phyloP scores from a whole-genome alignment of 352 stramenopile species.

The Phytopythium helicoides region DNA sequence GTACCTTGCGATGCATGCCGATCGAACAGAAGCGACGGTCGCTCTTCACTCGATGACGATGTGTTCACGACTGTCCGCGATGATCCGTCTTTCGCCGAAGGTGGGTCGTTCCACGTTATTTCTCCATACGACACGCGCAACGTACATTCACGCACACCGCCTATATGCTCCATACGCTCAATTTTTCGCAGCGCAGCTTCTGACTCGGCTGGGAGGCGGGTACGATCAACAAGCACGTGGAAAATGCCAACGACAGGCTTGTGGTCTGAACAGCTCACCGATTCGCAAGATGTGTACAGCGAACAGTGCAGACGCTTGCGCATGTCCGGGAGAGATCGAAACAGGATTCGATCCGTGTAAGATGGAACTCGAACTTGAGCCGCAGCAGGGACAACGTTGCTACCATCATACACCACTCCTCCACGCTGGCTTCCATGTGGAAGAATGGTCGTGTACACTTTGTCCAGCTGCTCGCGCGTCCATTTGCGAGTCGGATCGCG shows the following conservation, averaged over 20 bases:
- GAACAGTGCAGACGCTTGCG: constrained; percentile 55
- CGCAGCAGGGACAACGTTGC: neutral
- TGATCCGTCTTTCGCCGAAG: neutral
- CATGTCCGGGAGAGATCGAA: constrained; percentile 74
- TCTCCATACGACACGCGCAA: constrained; percentile 48
- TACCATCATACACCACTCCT: constrained; percentile 1
- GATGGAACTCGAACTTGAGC: constrained; percentile 62
- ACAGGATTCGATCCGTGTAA: constrained; percentile 90
- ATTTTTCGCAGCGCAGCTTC: constrained; percentile 40
- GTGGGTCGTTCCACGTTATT: constrained; percentile 47
- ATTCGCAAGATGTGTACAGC: constrained; percentile 72
- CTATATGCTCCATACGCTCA: constrained; percentile 61
- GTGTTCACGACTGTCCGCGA: constrained; percentile 11
- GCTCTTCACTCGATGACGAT: constrained; percentile 16
- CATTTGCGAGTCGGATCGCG: constrained; percentile 4
- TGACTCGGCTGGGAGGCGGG: constrained; percentile 46
- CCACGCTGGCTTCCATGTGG: constrained; percentile 30
- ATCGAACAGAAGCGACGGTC: constrained; percentile 24
- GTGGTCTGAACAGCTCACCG: constrained; percentile 78
- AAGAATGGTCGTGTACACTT: constrained; percentile 60
- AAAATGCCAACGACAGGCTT: constrained; percentile 80
- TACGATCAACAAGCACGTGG: constrained; percentile 59
- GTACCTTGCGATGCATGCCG: constrained; percentile 28
- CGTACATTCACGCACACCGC: constrained; percentile 53
- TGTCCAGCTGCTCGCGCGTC: constrained; percentile 20